Evolutionary conservation across 345 rosid genomes (phyloP), one percentile per base, ranked within the genome.

Genomic region (Aegle marmelos): DNA sequence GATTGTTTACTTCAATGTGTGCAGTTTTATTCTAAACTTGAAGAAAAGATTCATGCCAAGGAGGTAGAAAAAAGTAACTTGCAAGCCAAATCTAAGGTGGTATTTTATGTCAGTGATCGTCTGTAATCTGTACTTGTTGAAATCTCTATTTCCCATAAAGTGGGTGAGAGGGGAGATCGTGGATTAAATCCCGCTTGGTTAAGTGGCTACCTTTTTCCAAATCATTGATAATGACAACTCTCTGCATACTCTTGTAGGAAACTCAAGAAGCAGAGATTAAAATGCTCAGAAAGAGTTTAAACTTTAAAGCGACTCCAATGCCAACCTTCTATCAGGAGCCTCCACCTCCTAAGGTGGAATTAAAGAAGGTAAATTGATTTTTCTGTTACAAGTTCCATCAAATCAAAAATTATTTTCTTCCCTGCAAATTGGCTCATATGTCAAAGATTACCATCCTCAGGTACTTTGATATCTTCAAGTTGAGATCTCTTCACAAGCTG

Each of bases 281-380:
- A 89, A 79, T 86, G 90, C 86, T 97, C 48, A 89, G 99, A 86
- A 97, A 94, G 86, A 94, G 93, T 84, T 87, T 97, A 89, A 86
- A 80, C 82, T 97, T 97, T 84, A 97, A 93, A 84, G 99, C 99
- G 68, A 94, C 98, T 54, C 99, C 99, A 10, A 91, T 97, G 98
- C 98, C 99, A 19, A 91, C 83, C 83, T 97, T 97, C 90, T 97
- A 97, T 82, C 98, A 91, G 86, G 99, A 93, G 82, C 99, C 99
- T 84, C 78, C 90, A 64, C 96, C 98, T 28, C 88, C 94, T 48
- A 94, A 91, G 87, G 74, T 82, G 50, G 98, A 94, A 88, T 85
- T 97, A 75, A 94, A 94, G 86, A 97, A 97, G 98, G 99, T 88
- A 84, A 77, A 65, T 68, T 28, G 73, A 30, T 78, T 45, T 54